Percentiles rank a stretch among this genome's conserved stretches.
Conservation (phyloP, 2,329 filamentous ascomycete genomes). For the Verticillium alfalfae region DNA sequence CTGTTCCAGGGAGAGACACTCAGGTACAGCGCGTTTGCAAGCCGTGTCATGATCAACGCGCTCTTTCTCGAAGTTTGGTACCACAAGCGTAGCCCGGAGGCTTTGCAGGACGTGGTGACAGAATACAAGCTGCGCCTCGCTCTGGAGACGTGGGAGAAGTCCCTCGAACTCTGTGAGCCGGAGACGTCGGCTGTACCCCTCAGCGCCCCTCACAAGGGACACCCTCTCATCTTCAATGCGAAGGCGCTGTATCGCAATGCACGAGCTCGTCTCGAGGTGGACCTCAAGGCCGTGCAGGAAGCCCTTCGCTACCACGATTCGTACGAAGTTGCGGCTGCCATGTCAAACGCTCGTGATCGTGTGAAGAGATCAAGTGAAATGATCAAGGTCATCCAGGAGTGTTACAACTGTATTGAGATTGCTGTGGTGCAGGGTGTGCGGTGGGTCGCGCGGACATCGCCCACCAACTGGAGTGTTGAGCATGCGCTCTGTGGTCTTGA, state of each 20-base stretch:
- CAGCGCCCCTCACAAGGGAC: slow-evolving; percentile 90
- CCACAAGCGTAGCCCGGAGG: slow-evolving; percentile 96
- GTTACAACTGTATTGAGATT: slow-evolving; percentile 96
- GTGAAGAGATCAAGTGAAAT: slow-evolving; percentile 95
- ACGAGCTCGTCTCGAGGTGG: slow-evolving; percentile 84
- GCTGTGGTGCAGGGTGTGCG: slow-evolving; percentile 90
- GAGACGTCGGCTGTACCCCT: slow-evolving; percentile 84
- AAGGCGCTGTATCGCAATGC: slow-evolving; percentile 97
- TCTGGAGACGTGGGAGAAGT: slow-evolving; percentile 98
- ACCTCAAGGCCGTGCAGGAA: slow-evolving; percentile 93
- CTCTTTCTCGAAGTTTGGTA: slow-evolving; percentile 98
- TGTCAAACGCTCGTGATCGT: slow-evolving; percentile 89
- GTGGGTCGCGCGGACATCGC: slow-evolving; percentile 96
- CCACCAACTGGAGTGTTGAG: slow-evolving; percentile 98
- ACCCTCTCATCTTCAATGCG: slow-evolving; percentile 95
- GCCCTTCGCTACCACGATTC: slow-evolving; percentile 94
- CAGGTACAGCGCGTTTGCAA: slow-evolving; percentile 93
- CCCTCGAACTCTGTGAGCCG: slow-evolving; percentile 85
- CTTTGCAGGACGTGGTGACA: slow-evolving; percentile 92
- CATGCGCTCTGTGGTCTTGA: slow-evolving; percentile 95
- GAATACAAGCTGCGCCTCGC: slow-evolving; percentile 96
- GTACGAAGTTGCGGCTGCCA: slow-evolving; percentile 92
- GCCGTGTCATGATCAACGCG: slow-evolving; percentile 97
- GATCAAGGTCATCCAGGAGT: slow-evolving; percentile 97
- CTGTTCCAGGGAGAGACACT: slow-evolving; percentile 89